Base-by-base conservation (phyloP, 345 rosid genomes). In the Chamaenerion angustifolium region DNA sequence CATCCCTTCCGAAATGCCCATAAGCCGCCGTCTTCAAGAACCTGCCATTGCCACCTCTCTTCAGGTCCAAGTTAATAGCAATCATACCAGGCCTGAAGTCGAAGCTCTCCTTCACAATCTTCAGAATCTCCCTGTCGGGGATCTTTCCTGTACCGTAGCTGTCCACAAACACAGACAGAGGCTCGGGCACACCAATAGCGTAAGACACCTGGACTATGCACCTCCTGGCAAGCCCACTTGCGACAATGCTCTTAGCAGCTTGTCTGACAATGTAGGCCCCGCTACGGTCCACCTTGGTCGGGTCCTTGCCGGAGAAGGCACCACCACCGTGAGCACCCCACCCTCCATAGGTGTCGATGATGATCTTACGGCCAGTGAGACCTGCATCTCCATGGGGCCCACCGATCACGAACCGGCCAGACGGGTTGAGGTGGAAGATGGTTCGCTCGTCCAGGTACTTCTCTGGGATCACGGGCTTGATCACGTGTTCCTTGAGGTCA, bases 281-380 rank as follows among this genome's bases (percentile, higher is more conserved):
- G 27, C 86, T 84, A 53, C 94, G 71, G 27, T 84, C 94, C 17
- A 84, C 85, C 72, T 81, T 81, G 35, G 81, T 83, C 0, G 85
- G 88, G 66, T 83, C 94, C 45, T 83, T 83, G 0, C 94, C 85
- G 0, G 88, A 78, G 81, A 83, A 83, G 17, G 94, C 83, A n/a
- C 88, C 94, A 1, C 85, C 94, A 48, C 85, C 83, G 17, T 76
- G 94, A 21, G 94, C 94, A 8, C 88, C 88, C 88, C 85, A 74
- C 0, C 86, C 88, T 53, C 88, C 83, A 8, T 83, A 84, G 1
- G 84, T 84, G 46, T 84, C 94, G 0, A 84, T 85, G 40, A 85
- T 81, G 75, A 84, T 84, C 74, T 84, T 81, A 11, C 81, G 80
- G 12, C 94, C 87, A 0, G 89, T 84, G 27, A 84, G 84, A n/a